Base-by-base conservation (phyloP, 2,329 filamentous ascomycete species). In the Dissoconium aciculare region DNA sequence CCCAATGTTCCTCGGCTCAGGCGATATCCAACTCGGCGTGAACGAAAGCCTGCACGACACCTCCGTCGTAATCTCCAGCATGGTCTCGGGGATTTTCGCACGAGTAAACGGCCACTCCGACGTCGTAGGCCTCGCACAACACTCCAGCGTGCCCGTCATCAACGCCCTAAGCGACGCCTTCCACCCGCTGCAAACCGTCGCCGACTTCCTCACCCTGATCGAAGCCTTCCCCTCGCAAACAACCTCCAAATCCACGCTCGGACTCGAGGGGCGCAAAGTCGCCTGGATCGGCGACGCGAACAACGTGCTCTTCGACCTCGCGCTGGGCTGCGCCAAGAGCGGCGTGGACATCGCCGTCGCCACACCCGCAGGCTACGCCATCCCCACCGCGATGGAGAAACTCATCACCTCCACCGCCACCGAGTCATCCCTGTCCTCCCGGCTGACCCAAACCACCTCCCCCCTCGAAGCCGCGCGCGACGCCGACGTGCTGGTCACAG, bases 221-320 rank as follows among this genome's bases (percentile, higher is more conserved):
- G 87, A 95, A 60, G 64, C 67, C 2, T 83, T 85, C 54, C 66
- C 69, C 1, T 35, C 42, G 24, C 61, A 65, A 0, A 35, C 36
- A 17, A 29, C 17, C 1, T 14, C 14, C 13, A 37, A 36, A 10
- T 49, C 54, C 10, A 62, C 63, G 31, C 64, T 92, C 5, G 79
- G 81, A 2, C 63, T 92, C 4, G 70, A 81, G 43, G 82, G 83
- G 1, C 58, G 93, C 47, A 95, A 93, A 60, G 71, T 95, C 38
- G 87, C 89, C 11, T 98, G 89, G 89, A 67, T 98, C 27, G 87
- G 87, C 31, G 87, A 98, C 53, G 83, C 84, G 8, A 98, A 95
- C 62, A 98, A 98, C 46, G 87, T 98, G 15, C 71, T 95, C 14
- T 94, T 85, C 51, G 87, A 98, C 52, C 67, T 95, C 32, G 84